Base-by-base conservation (phyloP, 148 eudicot genomes). In the Linanthus parryae region DNA sequence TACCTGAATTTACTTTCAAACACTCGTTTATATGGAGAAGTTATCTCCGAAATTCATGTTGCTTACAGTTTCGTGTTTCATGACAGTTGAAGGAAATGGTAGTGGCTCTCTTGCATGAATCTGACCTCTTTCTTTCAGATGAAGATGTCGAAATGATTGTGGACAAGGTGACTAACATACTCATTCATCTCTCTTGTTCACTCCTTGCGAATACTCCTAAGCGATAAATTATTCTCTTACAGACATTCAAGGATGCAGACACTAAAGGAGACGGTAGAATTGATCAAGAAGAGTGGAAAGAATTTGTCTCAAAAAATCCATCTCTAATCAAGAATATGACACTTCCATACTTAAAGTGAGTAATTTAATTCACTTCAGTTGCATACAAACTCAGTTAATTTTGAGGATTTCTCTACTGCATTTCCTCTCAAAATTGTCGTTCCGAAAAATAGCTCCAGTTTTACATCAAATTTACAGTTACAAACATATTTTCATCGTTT, bases 251-350 rank as follows among this genome's bases (percentile, higher is more conserved):
- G 13, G 96, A 92, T 25, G 94, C 90, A 25, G 98, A 92, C 75
- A 24, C 62, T 16, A 84, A 84, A 57, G 67, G 76, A 0, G 98
- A 92, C 37, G 96, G 95, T 23, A 76, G 49, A 56, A 94, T 94
- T 16, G 99, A 94, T 52, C 71, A 38, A 53, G 96, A 84, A 29
- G 99, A 94, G 64, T 94, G 96, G 95, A 60, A 70, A 58, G 91
- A 88, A 39, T 74, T 77, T 48, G 99, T 88, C 5, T 74, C 66
- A 41, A 80, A 73, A 56, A 68, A 94, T 67, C 99, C 99, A 13
- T 73, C 95, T 38, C 61, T 94, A 35, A 76, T 94, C 40, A 94
- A 94, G 88, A 94, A 88, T 57, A 84, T 94, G 95, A 94, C 99
- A 22, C 96, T 94, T 44, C 91, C 95, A 12, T 94, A 94, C 62